These are phyloP conservation scores for Drechslerella coelobrocha DNA, from an alignment of 2,329 filamentous ascomycete genomes.

Conservation along the genomic window DNA sequence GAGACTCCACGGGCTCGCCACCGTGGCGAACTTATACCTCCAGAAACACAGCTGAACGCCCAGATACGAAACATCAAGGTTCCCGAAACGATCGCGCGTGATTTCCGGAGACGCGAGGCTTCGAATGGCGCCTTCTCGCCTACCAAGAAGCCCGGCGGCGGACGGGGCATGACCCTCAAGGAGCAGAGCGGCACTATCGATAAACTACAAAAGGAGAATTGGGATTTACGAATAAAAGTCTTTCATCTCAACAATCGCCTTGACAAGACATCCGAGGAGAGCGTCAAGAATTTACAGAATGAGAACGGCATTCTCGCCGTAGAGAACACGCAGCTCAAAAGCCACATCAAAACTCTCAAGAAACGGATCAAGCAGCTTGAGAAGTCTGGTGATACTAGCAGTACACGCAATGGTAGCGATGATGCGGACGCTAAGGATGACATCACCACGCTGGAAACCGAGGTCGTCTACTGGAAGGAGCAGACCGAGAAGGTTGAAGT, in stretches of 20 bases:
- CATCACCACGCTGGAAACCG: constrained; percentile 74
- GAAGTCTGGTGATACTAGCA: constrained; percentile 71
- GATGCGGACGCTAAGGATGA: constrained; percentile 63
- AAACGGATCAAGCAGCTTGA: constrained; percentile 85
- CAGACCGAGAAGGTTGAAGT: constrained; percentile 82
- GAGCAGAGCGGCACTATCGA: constrained; percentile 98
- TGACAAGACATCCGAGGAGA: constrained; percentile 91
- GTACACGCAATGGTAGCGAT: constrained; percentile 64
- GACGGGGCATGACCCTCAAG: constrained; percentile 77
- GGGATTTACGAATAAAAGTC: constrained; percentile 94
- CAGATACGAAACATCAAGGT: constrained; percentile 90
- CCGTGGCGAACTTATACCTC: constrained; percentile 67
- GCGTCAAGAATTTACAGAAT: constrained; percentile 96
- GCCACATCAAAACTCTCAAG: constrained; percentile 84
- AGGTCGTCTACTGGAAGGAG: constrained; percentile 83
- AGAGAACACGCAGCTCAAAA: constrained; percentile 82
- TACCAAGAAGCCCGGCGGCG: constrained; percentile 66
- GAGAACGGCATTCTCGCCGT: constrained; percentile 97
- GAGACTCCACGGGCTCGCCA: constrained; percentile 71
- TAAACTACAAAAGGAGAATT: constrained; percentile 95
- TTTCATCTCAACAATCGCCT: constrained; percentile 95
- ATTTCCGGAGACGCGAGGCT: constrained; percentile 70
- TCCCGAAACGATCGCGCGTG: constrained; percentile 82
- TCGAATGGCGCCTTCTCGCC: constrained; percentile 67
- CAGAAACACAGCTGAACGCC: constrained; percentile 86